These are phyloP conservation scores for Populus hybrid DNA, from an alignment of 441 rosid genomes.

Conservation along the genomic window DNA sequence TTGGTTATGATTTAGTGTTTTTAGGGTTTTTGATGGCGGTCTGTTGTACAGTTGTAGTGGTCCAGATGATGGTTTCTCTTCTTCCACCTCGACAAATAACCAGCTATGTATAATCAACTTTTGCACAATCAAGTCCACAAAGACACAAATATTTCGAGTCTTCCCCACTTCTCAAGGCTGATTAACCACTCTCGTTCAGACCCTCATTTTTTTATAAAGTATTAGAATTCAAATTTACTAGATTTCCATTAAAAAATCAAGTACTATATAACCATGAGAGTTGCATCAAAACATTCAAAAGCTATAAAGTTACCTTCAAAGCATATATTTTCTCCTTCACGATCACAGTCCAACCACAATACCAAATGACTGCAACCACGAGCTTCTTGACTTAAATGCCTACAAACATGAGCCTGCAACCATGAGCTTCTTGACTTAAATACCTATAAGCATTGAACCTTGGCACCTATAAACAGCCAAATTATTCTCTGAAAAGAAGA, in stretches of 20 bases:
- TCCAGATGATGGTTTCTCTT: background rate
- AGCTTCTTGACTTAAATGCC: constrained; percentile 90
- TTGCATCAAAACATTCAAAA: constrained; percentile 8
- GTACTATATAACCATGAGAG: background rate
- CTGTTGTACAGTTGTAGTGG: background rate
- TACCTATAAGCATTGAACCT: background rate
- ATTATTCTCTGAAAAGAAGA: background rate
- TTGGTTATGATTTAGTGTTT: background rate
- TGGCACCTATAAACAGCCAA: background rate
- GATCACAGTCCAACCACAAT: constrained; percentile 95
- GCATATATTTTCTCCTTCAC: constrained; percentile 98
- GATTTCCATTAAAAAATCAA: background rate
- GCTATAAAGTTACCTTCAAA: constrained; percentile 69
- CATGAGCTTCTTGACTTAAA: constrained; percentile 11
- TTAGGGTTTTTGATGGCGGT: background rate
- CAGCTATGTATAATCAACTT: background rate
- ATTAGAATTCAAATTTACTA: background rate
- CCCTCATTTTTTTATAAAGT: background rate
- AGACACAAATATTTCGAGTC: background rate
- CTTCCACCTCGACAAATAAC: background rate
- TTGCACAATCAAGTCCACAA: background rate
- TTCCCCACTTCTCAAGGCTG: background rate
- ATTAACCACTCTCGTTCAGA: background rate
- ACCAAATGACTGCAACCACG: constrained; percentile 80
- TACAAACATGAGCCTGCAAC: constrained; percentile 66